A percentile compares a stretch with the other conserved stretches of the same genome.
phyloP scores from a whole-genome alignment of 208 protist species.

The Trypanosoma congolense region DNA sequence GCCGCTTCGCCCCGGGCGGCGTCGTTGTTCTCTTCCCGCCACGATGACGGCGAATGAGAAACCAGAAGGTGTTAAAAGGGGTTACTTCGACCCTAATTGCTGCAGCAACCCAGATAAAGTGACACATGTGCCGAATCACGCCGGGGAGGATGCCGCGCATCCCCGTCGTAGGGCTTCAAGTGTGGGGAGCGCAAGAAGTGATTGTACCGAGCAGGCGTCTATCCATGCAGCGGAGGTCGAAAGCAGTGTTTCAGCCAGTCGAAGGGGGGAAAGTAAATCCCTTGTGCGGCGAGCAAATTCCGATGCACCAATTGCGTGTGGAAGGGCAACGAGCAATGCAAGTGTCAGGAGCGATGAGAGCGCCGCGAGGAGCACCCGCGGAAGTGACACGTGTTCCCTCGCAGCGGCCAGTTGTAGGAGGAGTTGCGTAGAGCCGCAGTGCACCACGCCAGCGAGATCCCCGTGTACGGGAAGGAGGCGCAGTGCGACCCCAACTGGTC shows the following conservation, averaged over 20 bases:
- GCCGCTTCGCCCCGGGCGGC: slow-evolving; percentile 32
- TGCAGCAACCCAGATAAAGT: no score
- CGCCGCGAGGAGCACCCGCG: no score
- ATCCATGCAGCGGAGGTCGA: no score
- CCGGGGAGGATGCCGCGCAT: no score
- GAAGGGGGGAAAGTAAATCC: no score
- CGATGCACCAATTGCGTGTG: no score
- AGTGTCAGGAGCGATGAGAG: no score
- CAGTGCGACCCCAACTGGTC: slow-evolving; percentile 21
- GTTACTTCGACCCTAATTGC: slow-evolving; percentile 45
- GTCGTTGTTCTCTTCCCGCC: slow-evolving; percentile 41
- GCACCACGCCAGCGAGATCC: slow-evolving; percentile 3
- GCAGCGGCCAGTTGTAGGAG: not conserved
- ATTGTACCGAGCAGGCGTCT: not conserved
- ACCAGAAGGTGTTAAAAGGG: slow-evolving; percentile 48
- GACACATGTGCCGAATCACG: no score
- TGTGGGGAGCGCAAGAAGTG: slow-evolving; percentile 4
- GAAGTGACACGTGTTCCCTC: no score
- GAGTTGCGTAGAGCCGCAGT: not conserved
- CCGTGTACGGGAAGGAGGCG: slow-evolving; percentile 33
- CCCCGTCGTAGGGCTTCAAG: slow-evolving; percentile 43
- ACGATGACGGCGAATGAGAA: slow-evolving; percentile 31
- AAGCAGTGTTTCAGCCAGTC: slow-evolving; percentile 1
- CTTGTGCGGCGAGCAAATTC: no score
- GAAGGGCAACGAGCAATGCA: no score